These are phyloP conservation scores for Suillus alpinus DNA, from an alignment of 768 basidiomycete genomes.

Conservation along the genomic window DNA sequence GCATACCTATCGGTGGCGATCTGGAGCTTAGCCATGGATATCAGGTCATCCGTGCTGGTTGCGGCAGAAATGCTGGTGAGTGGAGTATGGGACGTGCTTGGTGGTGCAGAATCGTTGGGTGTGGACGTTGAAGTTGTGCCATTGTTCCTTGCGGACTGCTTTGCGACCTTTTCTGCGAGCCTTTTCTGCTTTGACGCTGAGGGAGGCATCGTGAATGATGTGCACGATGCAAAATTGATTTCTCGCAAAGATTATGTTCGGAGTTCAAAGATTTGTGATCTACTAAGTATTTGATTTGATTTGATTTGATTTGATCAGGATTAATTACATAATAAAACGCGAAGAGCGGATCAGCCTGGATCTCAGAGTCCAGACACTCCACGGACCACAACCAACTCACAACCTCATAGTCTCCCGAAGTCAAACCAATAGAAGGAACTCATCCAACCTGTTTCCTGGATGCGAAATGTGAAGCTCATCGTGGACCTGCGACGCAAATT, in stretches of 20 bases:
- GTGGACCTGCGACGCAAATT: conserved; percentile 35
- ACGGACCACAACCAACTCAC: too few relatives aligned
- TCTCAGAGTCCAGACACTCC: too few relatives aligned
- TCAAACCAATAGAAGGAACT: too few relatives aligned
- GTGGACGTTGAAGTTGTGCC: conserved; percentile 51
- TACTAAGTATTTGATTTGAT: not conserved
- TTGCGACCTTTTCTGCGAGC: conserved; percentile 90
- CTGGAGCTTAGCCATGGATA: conserved; percentile 84
- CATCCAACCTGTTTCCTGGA: too few relatives aligned
- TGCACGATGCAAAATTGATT: conserved; percentile 27
- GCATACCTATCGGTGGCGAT: conserved; percentile 85
- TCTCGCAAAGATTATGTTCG: conserved; percentile 13
- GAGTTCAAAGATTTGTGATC: conserved; percentile 21
- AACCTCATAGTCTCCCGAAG: too few relatives aligned
- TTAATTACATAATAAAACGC: not conserved
- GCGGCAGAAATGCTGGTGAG: conserved; percentile 80
- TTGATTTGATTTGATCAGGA: conserved; percentile 1
- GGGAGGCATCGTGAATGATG: conserved; percentile 53
- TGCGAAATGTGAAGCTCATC: too few relatives aligned
- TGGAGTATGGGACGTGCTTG: conserved; percentile 70
- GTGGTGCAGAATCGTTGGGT: conserved; percentile 64
- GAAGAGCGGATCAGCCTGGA: not conserved
- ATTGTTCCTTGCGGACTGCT: conserved; percentile 58
- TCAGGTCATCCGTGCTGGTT: conserved; percentile 76
- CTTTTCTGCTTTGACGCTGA: conserved; percentile 90